Base-by-base conservation (phyloP, 2,329 filamentous ascomycete species). In the Ceratocystis ficicola region DNA sequence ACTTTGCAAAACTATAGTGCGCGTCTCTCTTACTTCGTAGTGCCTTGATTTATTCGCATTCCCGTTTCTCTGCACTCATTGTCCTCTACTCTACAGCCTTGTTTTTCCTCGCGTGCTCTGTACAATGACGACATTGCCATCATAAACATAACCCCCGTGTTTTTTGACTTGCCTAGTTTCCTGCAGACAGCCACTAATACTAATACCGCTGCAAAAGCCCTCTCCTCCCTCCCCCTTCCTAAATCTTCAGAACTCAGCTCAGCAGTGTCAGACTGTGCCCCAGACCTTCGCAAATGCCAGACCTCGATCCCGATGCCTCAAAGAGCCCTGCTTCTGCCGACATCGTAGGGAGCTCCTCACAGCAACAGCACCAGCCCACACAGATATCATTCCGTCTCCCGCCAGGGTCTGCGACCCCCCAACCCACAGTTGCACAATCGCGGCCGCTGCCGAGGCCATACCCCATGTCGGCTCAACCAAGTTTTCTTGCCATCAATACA, bases 381-480 rank as follows among this genome's bases (percentile, higher is more conserved):
- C 66, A 64, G 36, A 67, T 67, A 22, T 65, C 66, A 2, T 67
- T 67, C 36, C 57, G 52, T 44, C 64, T 64, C 10, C 69, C 67
- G 22, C 69, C 68, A 3, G 67, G 44, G 28, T 41, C 62, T 22
- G n/a, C 50, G 17, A 52, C 65, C n/a, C 60, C 63, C 20, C 67
- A 66, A 62, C 62, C 66, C 17, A 67, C 67, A 10, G 68, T 68
- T 5, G 61, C 61, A 50, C 68, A 65, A 32, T 62, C 67, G 55
- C 67, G 69, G 41, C 60, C 66, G 36, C 68, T 66, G 25, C 65
- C 65, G 12, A 63, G 68, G 3, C 64, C 68, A 48, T 69, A 69
- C 60, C 62, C 69, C 52, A 36, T 67, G 48, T 50, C 59, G n/a
- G 25, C 52, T 30, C 59, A 64, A 57, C 63, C 55, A 22, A 52